phyloP scores from a whole-genome alignment of 805 yeast genomes.

The Candida golubevii region DNA sequence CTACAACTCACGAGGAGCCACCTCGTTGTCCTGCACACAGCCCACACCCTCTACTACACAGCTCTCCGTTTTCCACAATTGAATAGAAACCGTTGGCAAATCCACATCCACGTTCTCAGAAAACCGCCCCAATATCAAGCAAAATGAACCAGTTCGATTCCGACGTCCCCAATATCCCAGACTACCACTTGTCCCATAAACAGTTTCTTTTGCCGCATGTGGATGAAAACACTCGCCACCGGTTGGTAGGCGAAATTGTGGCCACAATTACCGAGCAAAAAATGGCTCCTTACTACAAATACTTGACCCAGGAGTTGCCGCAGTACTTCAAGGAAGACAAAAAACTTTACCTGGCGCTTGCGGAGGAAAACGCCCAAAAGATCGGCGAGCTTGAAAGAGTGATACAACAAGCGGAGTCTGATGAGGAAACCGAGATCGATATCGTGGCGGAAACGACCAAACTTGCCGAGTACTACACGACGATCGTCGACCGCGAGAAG shows the following conservation, averaged over 20 bases:
- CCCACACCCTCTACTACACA: too few relatives aligned
- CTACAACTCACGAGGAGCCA: too few relatives aligned
- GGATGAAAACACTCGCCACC: constrained; percentile 33
- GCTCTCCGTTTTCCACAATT: too few relatives aligned
- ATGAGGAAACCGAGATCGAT: constrained; percentile 85
- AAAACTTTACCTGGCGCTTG: constrained; percentile 46
- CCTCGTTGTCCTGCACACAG: too few relatives aligned
- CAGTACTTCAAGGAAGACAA: constrained; percentile 56
- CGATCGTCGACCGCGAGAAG: constrained; percentile 73
- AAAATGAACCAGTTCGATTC: constrained; percentile 32
- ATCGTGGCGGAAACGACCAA: constrained; percentile 69
- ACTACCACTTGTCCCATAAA: constrained; percentile 74
- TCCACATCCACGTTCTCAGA: too few relatives aligned
- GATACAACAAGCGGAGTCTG: constrained; percentile 53
- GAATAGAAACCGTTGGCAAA: too few relatives aligned
- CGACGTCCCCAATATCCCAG: constrained; percentile 65
- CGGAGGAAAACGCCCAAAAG: constrained; percentile 50
- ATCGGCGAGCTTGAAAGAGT: constrained; percentile 50
- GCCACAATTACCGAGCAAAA: constrained; percentile 53
- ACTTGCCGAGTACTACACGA: constrained; percentile 84
- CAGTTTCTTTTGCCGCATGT: constrained; percentile 54
- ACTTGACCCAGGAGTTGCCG: constrained; percentile 41
- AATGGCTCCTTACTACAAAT: constrained; percentile 80
- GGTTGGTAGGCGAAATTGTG: constrained; percentile 43
- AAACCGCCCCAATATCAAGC: too few relatives aligned